Base-by-base conservation (phyloP, 1,284 basidiomycete species). In the Ganoderma sinense region DNA sequence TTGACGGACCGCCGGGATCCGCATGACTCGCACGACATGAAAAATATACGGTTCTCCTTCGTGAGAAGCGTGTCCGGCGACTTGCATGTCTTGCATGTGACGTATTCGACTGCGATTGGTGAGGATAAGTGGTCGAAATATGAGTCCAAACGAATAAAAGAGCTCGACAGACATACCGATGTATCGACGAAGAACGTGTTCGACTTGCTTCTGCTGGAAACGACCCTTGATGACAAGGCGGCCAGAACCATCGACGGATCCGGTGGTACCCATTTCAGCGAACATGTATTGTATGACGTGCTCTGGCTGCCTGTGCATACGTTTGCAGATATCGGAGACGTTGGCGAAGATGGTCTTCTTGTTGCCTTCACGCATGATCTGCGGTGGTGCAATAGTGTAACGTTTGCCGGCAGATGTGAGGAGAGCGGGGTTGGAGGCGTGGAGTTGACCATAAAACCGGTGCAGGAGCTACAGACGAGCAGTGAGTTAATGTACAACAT, bases 51-150 rank as follows among this genome's bases (percentile, higher is more conserved):
- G 84, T 99, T 98, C 84, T 99, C 97, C 84, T 99, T 99, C 62
- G 94, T 94, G 61, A 99, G 89, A 26, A 97, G 89, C 6, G 97
- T 99, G 81, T 99, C 97, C 64, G 96, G 96, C 4, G 97, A 98
- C 85, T 98, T 99, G 89, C 97, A 99, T 51, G 97, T 99, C 85
- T 98, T 98, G 91, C 97, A 99, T 55, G 97, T 98, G 69, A 99
- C 98, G 84, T 99, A 99, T 85, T 99, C 97, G 76, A 97, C 97
- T 97, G 72, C 62, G 36, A 62, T 36, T 53, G 63, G 18, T 31
- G 23, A 23, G 18, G 31, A 20, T 55, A 11, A 64, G 48, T 59
- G 67, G 40, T 39, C 6, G 33, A 11, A 3, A 40, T 4, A 23
- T 5, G 23, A 33, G 48, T 59, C 39, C 11, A 23, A 11, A 56